Evolutionary conservation across 2,329 filamentous ascomycete species (phyloP), one percentile per base, ranked within the genome.

Genomic region (Venturia oleaginea): DNA sequence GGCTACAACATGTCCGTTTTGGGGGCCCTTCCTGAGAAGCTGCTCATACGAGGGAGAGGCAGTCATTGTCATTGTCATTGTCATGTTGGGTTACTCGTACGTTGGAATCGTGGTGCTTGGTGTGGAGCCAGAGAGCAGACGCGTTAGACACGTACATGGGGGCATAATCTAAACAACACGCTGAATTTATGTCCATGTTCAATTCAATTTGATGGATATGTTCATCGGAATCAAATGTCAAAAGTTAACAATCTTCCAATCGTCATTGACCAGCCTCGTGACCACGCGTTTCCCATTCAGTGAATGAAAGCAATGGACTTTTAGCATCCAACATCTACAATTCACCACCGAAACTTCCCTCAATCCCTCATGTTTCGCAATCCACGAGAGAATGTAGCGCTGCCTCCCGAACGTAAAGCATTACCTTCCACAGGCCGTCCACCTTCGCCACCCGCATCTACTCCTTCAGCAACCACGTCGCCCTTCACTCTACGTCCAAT

Each of bases 11-110:
- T 94, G 86, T 24, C 86, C 89, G 68, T 86, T 83, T 1, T 86
- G 84, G 1, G 92, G 91, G 0, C 92, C 92, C 67, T 93, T 91
- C 68, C 90, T 86, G 59, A 97, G 81, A 57, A 96, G 82, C 67
- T 85, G 81, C 72, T 96, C 91, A 34, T 97, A 64, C n/a, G 15
- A 19, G 7, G 34, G 30, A n/a, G 88, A 22, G 17, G 48, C 46
- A n/a, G 64, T 30, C 30, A 38, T 32, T 77, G 65, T 79, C 76
- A 69, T 87, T 11, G 64, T 30, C 30, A 38, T 32, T 77, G 65
- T 79, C 76, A 69, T 87, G 83, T 32, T 83, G 79, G 67, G 75
- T 76, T 80, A 30, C 10, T 48, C n/a, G n/a, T n/a, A n/a, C n/a
- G n/a, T n/a, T n/a, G n/a, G n/a, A n/a, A n/a, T 15, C n/a, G 4